phyloP scores from a whole-genome alignment of 495 filamentous ascomycete species.

The Elaphomyces granulatus region DNA sequence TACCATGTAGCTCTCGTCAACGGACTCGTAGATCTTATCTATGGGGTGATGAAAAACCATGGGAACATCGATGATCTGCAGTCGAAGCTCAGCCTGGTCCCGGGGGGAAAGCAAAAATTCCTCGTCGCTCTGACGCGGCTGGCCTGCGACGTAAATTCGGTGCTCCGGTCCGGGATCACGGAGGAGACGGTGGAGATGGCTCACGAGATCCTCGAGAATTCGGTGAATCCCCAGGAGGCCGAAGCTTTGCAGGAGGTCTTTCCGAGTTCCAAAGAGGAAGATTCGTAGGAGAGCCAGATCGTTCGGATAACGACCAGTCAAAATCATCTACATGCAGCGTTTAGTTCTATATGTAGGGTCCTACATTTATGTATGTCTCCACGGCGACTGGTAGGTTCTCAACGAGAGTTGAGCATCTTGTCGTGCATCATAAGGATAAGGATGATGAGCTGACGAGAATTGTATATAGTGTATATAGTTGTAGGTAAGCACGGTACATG shows the following conservation, averaged over 20 bases:
- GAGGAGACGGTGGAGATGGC: constrained; percentile 53
- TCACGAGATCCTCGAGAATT: constrained; percentile 47
- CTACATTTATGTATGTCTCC: too few species aligned
- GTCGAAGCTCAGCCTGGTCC: constrained; percentile 39
- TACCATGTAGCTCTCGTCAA: constrained; percentile 40
- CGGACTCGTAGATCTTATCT: constrained; percentile 43
- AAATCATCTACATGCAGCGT: too few species aligned
- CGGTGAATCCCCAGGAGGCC: constrained; percentile 55
- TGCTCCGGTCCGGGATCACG: constrained; percentile 50
- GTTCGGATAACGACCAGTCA: too few species aligned
- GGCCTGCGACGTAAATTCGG: constrained; percentile 48
- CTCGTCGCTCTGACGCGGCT: constrained; percentile 49
- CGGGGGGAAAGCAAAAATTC: constrained; percentile 50
- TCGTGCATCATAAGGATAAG: too few species aligned
- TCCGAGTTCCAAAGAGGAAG: too few species aligned
- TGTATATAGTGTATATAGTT: too few species aligned
- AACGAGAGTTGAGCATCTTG: too few species aligned
- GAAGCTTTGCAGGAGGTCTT: constrained; percentile 48
- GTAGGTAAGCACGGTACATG: too few species aligned
- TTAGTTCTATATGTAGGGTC: too few species aligned
- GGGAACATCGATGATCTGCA: constrained; percentile 36
- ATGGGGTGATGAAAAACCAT: constrained; percentile 40
- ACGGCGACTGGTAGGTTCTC: too few species aligned
- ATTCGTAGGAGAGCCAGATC: too few species aligned
- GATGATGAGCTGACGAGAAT: too few species aligned